Base-by-base conservation (phyloP, 1,284 basidiomycete genomes). In the Heterobasidion irregulare region DNA sequence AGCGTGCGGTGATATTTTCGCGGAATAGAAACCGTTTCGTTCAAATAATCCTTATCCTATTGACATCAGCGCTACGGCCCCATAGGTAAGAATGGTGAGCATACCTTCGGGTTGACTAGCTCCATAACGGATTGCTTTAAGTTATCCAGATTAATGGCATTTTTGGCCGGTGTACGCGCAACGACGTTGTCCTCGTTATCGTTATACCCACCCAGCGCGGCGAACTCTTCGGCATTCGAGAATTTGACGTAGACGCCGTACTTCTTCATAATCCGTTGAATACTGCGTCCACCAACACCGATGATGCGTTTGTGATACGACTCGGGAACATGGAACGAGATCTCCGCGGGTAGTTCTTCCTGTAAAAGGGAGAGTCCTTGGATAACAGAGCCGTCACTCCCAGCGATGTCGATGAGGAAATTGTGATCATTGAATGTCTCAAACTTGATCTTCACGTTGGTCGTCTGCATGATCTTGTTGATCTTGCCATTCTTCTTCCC, bases 221-320 rank as follows among this genome's bases (percentile, higher is more conserved):
- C 94, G 70, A 96, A 98, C 70, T 99, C 97, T 63, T 98, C 95
- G 6, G 94, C 94, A 69, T 98, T 99, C 46, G 93, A 95, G 68
- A 99, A 99, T 74, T 99, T 99, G 73, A 99, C 97, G 72, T 98
- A 99, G 32, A 98, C 96, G 35, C 96, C 96, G 65, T 91, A 98
- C 71, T 97, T 95, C 76, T 98, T 98, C 96, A 99, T 99, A 71
- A 99, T 99, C 58, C 94, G 84, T 70, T 99, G 96, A 58, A 99
- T 99, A 72, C 96, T 99, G 67, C 95, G 91, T 35, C 96, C 96
- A 47, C 94, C 96, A 32, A 98, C 96, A 58, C 96, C 96, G 63
- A 99, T 99, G 70, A 99, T 99, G 59, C 97, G 91, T 74, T 99
- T 99, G 76, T 99, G 96, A 70, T 98, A 99, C 52, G 86, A 85